phyloP scores from a whole-genome alignment of 495 filamentous ascomycete species.

The Oleoguttula mirabilis region DNA sequence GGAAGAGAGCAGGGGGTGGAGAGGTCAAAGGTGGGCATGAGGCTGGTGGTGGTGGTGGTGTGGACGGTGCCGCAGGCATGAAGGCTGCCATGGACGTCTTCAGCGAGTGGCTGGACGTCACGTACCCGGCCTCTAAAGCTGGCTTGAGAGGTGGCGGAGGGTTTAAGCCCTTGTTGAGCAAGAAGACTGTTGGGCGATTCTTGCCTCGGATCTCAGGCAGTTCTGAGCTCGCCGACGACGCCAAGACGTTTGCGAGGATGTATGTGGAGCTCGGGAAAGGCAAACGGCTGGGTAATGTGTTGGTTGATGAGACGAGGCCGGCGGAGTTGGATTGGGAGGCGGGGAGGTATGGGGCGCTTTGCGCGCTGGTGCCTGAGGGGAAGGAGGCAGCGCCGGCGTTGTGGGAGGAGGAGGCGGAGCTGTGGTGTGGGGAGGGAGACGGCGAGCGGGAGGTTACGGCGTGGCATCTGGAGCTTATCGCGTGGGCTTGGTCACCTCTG shows the following conservation, averaged over 20 bases:
- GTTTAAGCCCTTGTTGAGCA: conserved; percentile 17
- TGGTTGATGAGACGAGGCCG: conserved; percentile 13
- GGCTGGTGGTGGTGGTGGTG: conserved; percentile 2
- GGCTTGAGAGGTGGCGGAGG: conserved; percentile 5
- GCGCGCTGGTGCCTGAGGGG: conserved; percentile 5
- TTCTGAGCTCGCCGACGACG: neutral
- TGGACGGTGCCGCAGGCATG: conserved; percentile 6
- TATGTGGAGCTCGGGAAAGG: conserved; percentile 11
- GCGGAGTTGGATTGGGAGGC: conserved; percentile 12
- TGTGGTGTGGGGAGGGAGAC: conserved; percentile 1
- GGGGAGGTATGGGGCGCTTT: conserved; percentile 9
- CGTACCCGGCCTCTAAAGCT: conserved; percentile 8
- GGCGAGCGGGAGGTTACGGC: neutral
- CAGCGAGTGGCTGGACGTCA: conserved; percentile 11
- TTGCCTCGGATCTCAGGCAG: conserved; percentile 2
- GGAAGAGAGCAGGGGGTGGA: too few relatives aligned
- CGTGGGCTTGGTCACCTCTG: conserved; percentile 16
- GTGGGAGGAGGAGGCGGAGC: conserved; percentile 8
- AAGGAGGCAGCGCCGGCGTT: conserved; percentile 1
- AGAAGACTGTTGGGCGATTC: conserved; percentile 2
- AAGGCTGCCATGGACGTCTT: conserved; percentile 11
- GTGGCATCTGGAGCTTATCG: conserved; percentile 13
- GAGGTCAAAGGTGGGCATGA: too few relatives aligned
- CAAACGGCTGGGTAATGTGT: conserved; percentile 11
- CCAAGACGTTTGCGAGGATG: conserved; percentile 8